Base-by-base conservation (phyloP, 2,329 filamentous ascomycete genomes). In the Penicillium occitanis region DNA sequence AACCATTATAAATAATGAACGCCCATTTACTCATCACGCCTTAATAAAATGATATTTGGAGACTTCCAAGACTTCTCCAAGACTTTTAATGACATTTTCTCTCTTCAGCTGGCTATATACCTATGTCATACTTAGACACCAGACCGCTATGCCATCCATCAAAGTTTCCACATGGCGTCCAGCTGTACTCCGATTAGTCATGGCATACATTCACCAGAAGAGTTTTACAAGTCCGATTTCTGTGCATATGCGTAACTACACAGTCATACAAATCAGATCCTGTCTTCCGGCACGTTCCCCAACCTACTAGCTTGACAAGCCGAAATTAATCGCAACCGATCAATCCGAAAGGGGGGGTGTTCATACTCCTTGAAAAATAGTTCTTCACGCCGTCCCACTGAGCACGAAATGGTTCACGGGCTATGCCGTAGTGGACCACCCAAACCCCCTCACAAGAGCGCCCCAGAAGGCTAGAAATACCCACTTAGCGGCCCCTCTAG, bases 171-270 rank as follows among this genome's bases (percentile, higher is more conserved):
- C 30, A 55, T 53, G 25, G 25, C 28, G 17, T 19, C 51, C 51
- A 55, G 51, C 51, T 35, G 51, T 57, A 57, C 53, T 57, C 53
- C 33, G 53, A 57, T 40, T 37, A 57, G 53, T 37, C 33, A 57
- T 14, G 25, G 8, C 30, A 53, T n/a, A n/a, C 22, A 6, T 33
- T n/a, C 14, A 17, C 10, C 8, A 10, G 19, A 7, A 57, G 11
- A 35, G 22, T 35, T 7, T 2, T 11, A 37, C 51, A 19, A 22
- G n/a, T 57, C 51, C 51, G 30, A 55, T 19, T 22, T 19, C 2
- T 57, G 8, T 22, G 30, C 33, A 57, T 57, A 37, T 14, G 51
- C 14, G 7, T 37, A 22, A n/a, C 5, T n/a, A 19, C 30, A n/a
- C 5, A 25, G 8, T 7, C n/a, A 57, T 57, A 40, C 53, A 57